These are phyloP conservation scores for Akanthomyces lecanii DNA, from an alignment of 2,329 filamentous ascomycete genomes.

Conservation along the genomic window DNA sequence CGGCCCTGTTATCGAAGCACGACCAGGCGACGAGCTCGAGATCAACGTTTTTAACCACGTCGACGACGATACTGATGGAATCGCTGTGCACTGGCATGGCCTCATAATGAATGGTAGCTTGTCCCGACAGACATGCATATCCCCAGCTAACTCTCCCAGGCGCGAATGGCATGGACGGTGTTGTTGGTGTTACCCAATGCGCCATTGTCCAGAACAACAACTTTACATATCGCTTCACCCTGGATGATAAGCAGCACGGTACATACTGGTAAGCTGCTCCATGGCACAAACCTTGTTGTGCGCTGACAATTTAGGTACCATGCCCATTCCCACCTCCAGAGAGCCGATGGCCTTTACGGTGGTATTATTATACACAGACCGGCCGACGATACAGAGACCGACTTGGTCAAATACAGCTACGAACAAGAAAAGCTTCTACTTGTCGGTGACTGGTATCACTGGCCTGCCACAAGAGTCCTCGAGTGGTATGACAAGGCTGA, in stretches of 20 bases:
- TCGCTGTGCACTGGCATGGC: slow-evolving; percentile 66
- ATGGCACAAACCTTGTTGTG: too few species aligned
- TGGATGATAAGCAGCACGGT: slow-evolving; percentile 14
- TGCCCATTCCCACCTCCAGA: slow-evolving; percentile 18
- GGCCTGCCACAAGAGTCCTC: slow-evolving; percentile 9
- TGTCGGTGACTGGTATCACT: slow-evolving; percentile 19
- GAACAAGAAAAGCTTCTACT: slow-evolving; percentile 15
- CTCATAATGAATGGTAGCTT: slow-evolving; percentile 53
- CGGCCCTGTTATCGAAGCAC: slow-evolving; percentile 42
- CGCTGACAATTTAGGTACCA: slow-evolving; percentile 41
- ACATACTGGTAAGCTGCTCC: slow-evolving; percentile 14
- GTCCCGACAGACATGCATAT: neutral
- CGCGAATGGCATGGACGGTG: slow-evolving; percentile 60
- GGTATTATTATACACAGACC: slow-evolving; percentile 19
- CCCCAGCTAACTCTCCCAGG: neutral
- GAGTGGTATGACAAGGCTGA: slow-evolving; percentile 18
- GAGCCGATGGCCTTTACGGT: slow-evolving; percentile 19
- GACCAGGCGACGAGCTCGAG: slow-evolving; percentile 39
- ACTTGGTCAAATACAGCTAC: slow-evolving; percentile 12
- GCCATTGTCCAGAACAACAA: slow-evolving; percentile 47
- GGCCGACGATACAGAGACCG: neutral
- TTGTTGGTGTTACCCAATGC: slow-evolving; percentile 45
- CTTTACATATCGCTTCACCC: slow-evolving; percentile 43
- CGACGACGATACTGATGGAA: slow-evolving; percentile 30
- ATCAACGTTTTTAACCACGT: slow-evolving; percentile 39